phyloP scores from a whole-genome alignment of 306 rosid genomes.

The Acacia confusa region DNA sequence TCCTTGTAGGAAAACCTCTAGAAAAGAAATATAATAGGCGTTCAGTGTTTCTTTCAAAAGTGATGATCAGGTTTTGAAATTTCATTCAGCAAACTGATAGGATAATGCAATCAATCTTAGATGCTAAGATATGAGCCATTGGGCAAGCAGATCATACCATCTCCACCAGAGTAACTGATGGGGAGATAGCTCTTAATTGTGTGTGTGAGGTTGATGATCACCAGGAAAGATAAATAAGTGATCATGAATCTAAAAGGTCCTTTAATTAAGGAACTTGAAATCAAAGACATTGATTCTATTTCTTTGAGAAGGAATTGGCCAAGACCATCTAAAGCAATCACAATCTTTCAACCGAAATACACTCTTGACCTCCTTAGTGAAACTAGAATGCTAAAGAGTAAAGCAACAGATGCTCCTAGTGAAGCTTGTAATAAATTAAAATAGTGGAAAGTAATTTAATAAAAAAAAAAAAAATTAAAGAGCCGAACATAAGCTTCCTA shows the following conservation, averaged over 20 bases:
- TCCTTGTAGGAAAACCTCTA: background rate
- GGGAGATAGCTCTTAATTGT: background rate
- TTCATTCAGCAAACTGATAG: background rate
- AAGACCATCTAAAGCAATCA: background rate
- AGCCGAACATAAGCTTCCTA: background rate
- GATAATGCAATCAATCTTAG: background rate
- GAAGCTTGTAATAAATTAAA: background rate
- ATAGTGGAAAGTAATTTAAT: too few relatives aligned
- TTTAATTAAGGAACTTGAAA: background rate
- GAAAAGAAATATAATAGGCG: background rate
- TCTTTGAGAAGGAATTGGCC: background rate
- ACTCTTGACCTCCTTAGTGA: background rate
- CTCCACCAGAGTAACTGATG: background rate
- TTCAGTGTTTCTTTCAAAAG: background rate
- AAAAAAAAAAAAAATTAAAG: too few relatives aligned
- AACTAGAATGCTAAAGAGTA: background rate
- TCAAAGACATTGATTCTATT: background rate
- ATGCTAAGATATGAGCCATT: background rate
- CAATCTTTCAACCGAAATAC: background rate
- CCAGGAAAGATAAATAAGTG: background rate
- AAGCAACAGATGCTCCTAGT: background rate
- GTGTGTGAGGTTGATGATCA: background rate
- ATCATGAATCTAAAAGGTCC: background rate
- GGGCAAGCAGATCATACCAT: background rate
- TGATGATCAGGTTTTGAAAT: background rate